A percentile compares a stretch with the other conserved stretches of the same genome.
These are phyloP conservation scores for Saccharomyces eubayanus DNA, from an alignment of 805 yeast species.

Conservation along the genomic window DNA sequence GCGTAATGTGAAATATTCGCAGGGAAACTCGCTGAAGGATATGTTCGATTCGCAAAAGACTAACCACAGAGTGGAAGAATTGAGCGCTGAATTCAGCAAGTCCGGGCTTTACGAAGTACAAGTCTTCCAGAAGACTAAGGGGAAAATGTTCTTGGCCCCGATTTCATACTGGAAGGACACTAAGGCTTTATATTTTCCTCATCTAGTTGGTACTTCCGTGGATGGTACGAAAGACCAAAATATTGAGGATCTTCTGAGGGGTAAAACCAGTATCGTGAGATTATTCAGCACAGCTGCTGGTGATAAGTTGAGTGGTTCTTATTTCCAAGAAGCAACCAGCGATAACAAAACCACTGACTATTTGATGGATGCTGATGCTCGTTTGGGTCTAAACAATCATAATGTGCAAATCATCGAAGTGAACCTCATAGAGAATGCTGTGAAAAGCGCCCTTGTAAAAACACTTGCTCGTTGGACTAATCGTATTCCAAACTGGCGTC, in stretches of 20 bases:
- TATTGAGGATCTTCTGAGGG: conserved; percentile 26
- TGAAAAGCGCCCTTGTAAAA: conserved; percentile 58
- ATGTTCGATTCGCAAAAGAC: conserved; percentile 43
- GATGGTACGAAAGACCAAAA: conserved; percentile 22
- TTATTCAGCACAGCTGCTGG: conserved; percentile 44
- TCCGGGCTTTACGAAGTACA: conserved; percentile 62
- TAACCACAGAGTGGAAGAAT: conserved; percentile 39
- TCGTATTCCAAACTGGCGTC: conserved; percentile 42
- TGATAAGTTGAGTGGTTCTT: conserved; percentile 53
- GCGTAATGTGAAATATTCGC: conserved; percentile 28
- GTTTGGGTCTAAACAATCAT: conserved; percentile 3
- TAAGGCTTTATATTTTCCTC: conserved; percentile 75
- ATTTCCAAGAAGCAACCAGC: conserved; percentile 38
- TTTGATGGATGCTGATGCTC: not conserved
- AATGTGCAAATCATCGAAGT: conserved; percentile 64
- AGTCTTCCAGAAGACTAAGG: conserved; percentile 63
- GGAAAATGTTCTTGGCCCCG: conserved; percentile 80
- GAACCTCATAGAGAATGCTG: conserved; percentile 62
- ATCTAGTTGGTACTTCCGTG: conserved; percentile 52
- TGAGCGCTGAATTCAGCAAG: conserved; percentile 56
- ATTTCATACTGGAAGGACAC: conserved; percentile 66
- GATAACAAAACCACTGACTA: conserved; percentile 8
- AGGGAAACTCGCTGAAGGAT: conserved; percentile 39
- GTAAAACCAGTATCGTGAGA: conserved; percentile 26
- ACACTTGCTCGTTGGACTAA: conserved; percentile 39